Percentiles rank a stretch among this genome's conserved stretches.
Conservation (phyloP, 2,329 filamentous ascomycete species). For the Magnaporthiopsis rhizophila region DNA sequence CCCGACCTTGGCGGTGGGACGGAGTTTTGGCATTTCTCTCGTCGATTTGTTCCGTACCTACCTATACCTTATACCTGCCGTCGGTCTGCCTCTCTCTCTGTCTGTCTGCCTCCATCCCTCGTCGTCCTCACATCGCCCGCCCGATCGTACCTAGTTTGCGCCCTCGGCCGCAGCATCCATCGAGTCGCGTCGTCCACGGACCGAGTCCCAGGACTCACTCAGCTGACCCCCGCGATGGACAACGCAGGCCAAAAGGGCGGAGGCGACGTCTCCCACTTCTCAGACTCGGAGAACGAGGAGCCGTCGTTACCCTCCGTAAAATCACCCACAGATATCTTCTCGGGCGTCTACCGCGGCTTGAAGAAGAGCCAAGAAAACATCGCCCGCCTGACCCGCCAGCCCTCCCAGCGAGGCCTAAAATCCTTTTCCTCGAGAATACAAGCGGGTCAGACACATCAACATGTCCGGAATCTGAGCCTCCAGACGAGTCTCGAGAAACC, state of each 20-base stretch:
- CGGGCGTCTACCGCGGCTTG: conserved; percentile 44
- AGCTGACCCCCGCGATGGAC: conserved; percentile 18
- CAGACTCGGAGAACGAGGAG: conserved; percentile 37
- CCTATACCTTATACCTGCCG: no score
- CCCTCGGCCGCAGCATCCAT: conserved; percentile 1
- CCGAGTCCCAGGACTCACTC: conserved; percentile 5
- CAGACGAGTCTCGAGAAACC: conserved; percentile 52
- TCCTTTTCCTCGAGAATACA: conserved; percentile 19
- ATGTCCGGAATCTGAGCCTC: conserved; percentile 47
- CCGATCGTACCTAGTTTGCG: neutral
- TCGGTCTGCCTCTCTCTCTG: no score
- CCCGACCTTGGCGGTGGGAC: no score
- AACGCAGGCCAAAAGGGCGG: conserved; percentile 22
- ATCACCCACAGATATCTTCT: conserved; percentile 39
- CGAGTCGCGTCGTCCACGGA: conserved; percentile 13
- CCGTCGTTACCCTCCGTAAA: conserved; percentile 24
- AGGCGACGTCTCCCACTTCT: conserved; percentile 29
- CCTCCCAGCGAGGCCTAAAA: conserved; percentile 32
- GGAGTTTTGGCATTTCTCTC: no score
- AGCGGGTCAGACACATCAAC: conserved; percentile 25
- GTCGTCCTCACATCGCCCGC: neutral
- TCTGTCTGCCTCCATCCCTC: no score
- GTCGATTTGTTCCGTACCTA: no score
- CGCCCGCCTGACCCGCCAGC: conserved; percentile 33
- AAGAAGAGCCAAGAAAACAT: conserved; percentile 37